A percentile compares a stretch with the other conserved stretches of the same genome.
These are phyloP conservation scores for Linnemannia schmuckeri DNA, from an alignment of 192 early-diverging fungal species.

Conservation along the genomic window DNA sequence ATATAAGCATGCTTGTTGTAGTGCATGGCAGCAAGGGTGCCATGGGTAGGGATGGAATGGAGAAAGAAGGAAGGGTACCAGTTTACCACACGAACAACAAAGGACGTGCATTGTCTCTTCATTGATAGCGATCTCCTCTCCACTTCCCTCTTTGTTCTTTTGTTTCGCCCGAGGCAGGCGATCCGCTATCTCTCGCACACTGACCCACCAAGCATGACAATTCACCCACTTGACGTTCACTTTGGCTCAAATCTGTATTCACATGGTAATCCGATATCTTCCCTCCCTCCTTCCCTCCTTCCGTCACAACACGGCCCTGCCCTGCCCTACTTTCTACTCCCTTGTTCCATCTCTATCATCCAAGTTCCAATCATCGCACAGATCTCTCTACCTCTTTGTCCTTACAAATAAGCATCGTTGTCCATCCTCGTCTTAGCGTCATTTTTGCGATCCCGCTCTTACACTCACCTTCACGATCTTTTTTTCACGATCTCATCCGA, in stretches of 20 bases:
- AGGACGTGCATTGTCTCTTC: neutral
- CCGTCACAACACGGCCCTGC: neutral
- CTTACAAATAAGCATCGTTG: neutral
- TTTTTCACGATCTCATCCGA: neutral
- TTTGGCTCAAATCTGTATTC: neutral
- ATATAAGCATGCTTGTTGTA: neutral
- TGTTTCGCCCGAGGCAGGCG: no score
- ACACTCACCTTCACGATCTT: neutral
- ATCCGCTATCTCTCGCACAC: neutral
- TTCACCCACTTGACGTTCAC: neutral
- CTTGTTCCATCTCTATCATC: neutral
- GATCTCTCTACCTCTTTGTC: neutral
- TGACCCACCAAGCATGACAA: neutral
- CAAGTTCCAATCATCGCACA: neutral
- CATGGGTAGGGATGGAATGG: neutral
- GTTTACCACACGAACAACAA: neutral
- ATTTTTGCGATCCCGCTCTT: neutral
- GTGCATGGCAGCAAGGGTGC: neutral
- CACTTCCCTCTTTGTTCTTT: no score
- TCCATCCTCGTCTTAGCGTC: neutral
- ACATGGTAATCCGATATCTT: slow-evolving; percentile 3
- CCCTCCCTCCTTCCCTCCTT: neutral
- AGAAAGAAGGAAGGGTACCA: no score
- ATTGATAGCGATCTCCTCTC: neutral
- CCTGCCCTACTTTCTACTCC: neutral